phyloP scores from a whole-genome alignment of 495 filamentous ascomycete genomes.

The Talaromyces nanjingensis region DNA sequence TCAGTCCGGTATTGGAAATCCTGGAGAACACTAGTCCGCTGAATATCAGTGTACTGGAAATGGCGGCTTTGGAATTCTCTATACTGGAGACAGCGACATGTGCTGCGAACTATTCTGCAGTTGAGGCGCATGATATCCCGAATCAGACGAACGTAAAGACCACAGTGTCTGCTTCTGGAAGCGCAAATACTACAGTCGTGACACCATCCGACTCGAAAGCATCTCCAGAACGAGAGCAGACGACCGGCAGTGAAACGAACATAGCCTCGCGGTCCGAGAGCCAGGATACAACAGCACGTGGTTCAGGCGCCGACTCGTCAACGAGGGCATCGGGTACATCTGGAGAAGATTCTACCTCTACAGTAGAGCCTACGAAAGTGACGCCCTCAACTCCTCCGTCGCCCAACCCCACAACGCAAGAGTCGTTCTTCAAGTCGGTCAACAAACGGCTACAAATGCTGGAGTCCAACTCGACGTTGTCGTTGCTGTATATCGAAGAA shows the following conservation, averaged over 20 bases:
- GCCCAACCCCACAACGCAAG: constrained; percentile 78
- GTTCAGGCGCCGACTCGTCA: neutral
- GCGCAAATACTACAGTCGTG: neutral
- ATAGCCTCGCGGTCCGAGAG: constrained; percentile 15
- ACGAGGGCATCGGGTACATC: constrained; percentile 4
- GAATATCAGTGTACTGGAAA: neutral
- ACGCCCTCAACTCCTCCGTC: constrained; percentile 49
- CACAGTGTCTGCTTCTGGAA: neutral
- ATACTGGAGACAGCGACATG: neutral
- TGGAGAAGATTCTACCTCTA: constrained; percentile 26
- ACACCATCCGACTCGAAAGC: neutral
- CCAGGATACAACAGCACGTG: constrained; percentile 14
- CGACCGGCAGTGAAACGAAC: constrained; percentile 13
- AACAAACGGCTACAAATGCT: constrained; percentile 86
- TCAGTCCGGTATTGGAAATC: neutral
- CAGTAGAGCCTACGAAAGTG: constrained; percentile 37
- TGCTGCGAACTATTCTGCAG: neutral
- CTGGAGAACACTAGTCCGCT: neutral
- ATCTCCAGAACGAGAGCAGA: neutral
- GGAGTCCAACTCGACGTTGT: constrained; percentile 87
- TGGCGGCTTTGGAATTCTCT: neutral
- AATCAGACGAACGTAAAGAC: neutral
- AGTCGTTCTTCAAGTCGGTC: constrained; percentile 95
- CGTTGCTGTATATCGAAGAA: constrained; percentile 92
- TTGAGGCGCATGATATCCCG: neutral